A percentile compares a stretch with the other conserved stretches of the same genome.
These are phyloP conservation scores for Rhizophagus clarus DNA, from an alignment of 192 early-diverging fungal species.

Conservation along the genomic window DNA sequence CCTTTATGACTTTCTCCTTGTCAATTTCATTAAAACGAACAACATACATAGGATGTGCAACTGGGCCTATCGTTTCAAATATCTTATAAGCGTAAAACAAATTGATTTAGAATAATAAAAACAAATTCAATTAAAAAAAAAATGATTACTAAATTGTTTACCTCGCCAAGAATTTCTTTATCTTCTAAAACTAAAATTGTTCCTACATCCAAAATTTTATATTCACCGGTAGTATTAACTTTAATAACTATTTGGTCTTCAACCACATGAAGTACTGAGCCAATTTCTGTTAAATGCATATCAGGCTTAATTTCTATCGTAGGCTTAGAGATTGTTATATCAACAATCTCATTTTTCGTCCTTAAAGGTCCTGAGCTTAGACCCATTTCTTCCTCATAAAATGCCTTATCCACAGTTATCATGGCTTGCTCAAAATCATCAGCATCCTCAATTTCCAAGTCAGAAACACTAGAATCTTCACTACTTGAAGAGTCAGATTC, in stretches of 20 bases:
- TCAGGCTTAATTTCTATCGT: slow-evolving; percentile 50
- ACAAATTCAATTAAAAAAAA: not conserved
- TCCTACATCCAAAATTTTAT: slow-evolving; percentile 73
- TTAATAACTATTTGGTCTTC: slow-evolving; percentile 74
- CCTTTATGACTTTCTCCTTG: slow-evolving; percentile 39
- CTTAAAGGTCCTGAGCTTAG: slow-evolving; percentile 29
- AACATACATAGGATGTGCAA: slow-evolving; percentile 78
- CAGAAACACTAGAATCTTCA: not conserved
- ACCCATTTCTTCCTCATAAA: not conserved
- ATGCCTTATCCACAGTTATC: not conserved
- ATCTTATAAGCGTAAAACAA: slow-evolving; percentile 44
- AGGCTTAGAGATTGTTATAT: slow-evolving; percentile 52
- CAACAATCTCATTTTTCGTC: slow-evolving; percentile 65
- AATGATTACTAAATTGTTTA: slow-evolving; percentile 28
- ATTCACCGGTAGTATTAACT: slow-evolving; percentile 46
- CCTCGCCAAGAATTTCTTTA: slow-evolving; percentile 63
- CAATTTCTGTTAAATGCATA: slow-evolving; percentile 57
- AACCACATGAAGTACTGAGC: slow-evolving; percentile 70
- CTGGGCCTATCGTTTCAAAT: slow-evolving; percentile 94
- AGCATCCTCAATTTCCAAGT: not conserved
- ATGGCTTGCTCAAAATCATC: not conserved
- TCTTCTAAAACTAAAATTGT: slow-evolving; percentile 69
- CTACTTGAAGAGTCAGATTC: not conserved
- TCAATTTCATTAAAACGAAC: slow-evolving; percentile 76
- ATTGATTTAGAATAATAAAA: not conserved